Percentiles rank a stretch among this genome's conserved stretches.
Evolutionary conservation across 306 rosid genomes (phyloP).

Genomic region (Canavalia ensiformis): DNA sequence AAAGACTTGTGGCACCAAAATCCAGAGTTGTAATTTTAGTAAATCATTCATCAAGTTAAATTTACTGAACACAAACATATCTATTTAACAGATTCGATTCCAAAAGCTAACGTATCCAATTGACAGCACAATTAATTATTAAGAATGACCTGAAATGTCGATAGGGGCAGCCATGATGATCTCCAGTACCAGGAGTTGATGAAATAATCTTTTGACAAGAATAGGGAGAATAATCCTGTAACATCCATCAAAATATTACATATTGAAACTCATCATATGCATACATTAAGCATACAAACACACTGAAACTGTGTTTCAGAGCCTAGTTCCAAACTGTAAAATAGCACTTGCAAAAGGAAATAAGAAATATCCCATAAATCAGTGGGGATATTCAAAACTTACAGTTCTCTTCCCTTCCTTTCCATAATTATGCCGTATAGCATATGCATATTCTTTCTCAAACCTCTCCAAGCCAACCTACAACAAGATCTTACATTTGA

Average conservation of each 20-base stretch:
- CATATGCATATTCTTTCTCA: slow-evolving; percentile 89
- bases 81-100: slow-evolving; percentile 20
- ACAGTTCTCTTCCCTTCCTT: slow-evolving; percentile 94
- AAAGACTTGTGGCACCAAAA: slow-evolving; percentile 10
- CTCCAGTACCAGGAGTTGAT: slow-evolving; percentile 90
- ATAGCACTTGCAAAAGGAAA: background rate
- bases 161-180: slow-evolving; percentile 99
- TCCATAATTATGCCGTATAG: slow-evolving; percentile 91
- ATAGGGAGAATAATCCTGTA: slow-evolving; percentile 92
- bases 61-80: background rate
- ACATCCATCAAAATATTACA: slow-evolving; percentile 43
- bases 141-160: slow-evolving; percentile 85
- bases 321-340: slow-evolving; percentile 34
- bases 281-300: slow-evolving; percentile 33
- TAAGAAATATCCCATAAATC: slow-evolving; percentile 23
- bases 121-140: slow-evolving; percentile 15
- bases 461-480: slow-evolving; percentile 95
- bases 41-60: slow-evolving; percentile 34
- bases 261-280: slow-evolving; percentile 39
- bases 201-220: slow-evolving; percentile 86
- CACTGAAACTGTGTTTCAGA: slow-evolving; percentile 28
- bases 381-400: slow-evolving; percentile 51
- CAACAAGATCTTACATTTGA: slow-evolving; percentile 45
- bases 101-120: slow-evolving; percentile 26
- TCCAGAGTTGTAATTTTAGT: slow-evolving; percentile 14